Base-by-base conservation (phyloP, 495 filamentous ascomycete species). In the Hyaloscypha hepaticicola region DNA sequence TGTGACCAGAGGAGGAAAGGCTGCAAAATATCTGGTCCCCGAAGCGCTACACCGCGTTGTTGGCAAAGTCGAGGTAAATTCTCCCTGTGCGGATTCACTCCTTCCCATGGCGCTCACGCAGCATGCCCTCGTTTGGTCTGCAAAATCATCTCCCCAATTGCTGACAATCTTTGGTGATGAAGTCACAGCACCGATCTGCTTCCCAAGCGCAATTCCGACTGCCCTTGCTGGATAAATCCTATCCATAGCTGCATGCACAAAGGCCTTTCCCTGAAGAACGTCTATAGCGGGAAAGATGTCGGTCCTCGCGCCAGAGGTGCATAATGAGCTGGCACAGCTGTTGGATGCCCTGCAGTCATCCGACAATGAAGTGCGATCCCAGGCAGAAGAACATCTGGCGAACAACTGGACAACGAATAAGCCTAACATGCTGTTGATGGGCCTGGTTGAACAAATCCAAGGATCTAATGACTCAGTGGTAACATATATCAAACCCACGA, bases 371-470 rank as follows among this genome's bases (percentile, higher is more conserved):
- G 81, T 90, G 70, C 88, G 96, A 69, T 85, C 88, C 33, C 87
- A 90, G 73, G 93, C 93, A 55, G 96, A 99, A 77, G 91, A 93
- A 56, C 87, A 91, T 74, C 78, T 99, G 65, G 91, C 90, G 72
- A 89, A 86, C 76, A 90, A 93, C 76, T 99, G 95, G 95, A 87
- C 92, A 45, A 81, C 79, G 58, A 82, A 83, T 22, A 84, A 88
- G 49, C 93, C 96, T 38, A 93, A 96, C 68, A 81, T 95, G 65
- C 79, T 98, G 41, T 77, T 99, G 75, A 92, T 97, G 89, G 96
- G 93, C 61, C 77, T 99, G 69, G 92, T 88, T 22, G 96, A 99
- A 77, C 93, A 98, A 77, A 89, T 96, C 70, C 85, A 88, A 69
- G 85, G 80, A 21, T 82, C 89, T 24, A 80, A 84, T 66, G 88